Evolutionary conservation across 2,329 filamentous ascomycete species (phyloP), one percentile per base, ranked within the genome.

Genomic region (Sporothrix mexicana): DNA sequence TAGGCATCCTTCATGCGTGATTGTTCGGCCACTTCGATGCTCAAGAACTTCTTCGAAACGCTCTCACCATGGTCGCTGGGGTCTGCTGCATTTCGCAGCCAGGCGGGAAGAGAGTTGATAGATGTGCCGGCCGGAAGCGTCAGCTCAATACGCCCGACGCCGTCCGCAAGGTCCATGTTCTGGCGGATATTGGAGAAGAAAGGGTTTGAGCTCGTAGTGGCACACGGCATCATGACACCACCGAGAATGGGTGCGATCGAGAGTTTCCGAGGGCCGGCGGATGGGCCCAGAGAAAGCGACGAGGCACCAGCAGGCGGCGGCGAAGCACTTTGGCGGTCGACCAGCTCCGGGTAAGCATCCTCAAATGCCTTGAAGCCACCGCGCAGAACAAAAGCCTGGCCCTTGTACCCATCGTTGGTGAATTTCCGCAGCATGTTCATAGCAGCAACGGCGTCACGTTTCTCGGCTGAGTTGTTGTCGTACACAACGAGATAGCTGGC

Each of bases 101-200:
- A 99, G 1, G 79, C 77, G 0, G 96, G 96, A 15, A 98, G 84
- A 17, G 84, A 80, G 4, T 86, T 82, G 51, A 81, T 79, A 45
- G 85, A 81, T 9, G 88, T 76, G n/a, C 80, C 83, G 1, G 80
- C 57, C 0, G 87, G 87, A 9, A 87, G 79, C 1, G 80, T 77
- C 6, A 90, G 79, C n/a, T 90, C 87, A 77, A 91, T 90, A 77
- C 97, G 95, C 0, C 96, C 96, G 12, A 98, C 95, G 23, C 96
- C 96, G 76, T 94, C 94, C 45, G 97, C 92, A 20, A 99, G 85
- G 79, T 98, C 96, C 89, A 97, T 95, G 76, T 98, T 97, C 80
- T 98, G 96, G 59, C 96, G 90, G 77, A 99, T 98, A 76, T 98
- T 98, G 74, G 91, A 90, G 80, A 98, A 98, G 83, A 99, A 98